Conservation (phyloP, 208 protist species). For the Sergeia podlipaevii region DNA sequence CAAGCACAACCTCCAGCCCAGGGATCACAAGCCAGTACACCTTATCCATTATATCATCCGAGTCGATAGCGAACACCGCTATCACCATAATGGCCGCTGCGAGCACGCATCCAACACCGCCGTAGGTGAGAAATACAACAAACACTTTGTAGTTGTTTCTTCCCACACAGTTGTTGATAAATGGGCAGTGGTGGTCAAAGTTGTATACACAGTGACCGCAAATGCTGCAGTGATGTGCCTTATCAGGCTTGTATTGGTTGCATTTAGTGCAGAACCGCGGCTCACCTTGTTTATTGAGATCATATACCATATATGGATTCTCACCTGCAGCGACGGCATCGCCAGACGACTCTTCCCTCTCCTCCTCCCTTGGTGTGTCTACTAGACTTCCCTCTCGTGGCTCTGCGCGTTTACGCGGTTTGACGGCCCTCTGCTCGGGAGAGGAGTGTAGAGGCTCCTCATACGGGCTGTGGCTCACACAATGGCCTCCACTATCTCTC, state of each 20-base stretch:
- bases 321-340: not conserved
- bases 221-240: constrained; percentile 79
- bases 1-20: constrained; percentile 21
- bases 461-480: too few relatives aligned
- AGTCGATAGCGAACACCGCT: constrained; percentile 35
- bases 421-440: too few relatives aligned
- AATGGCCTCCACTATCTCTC: too few relatives aligned
- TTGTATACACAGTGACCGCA: constrained; percentile 72
- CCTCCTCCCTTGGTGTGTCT: too few relatives aligned
- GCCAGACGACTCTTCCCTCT: not conserved
- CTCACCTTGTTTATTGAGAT: constrained; percentile 22
- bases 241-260: constrained; percentile 68
- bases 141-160: constrained; percentile 88
- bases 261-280: constrained; percentile 70
- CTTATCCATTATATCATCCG: constrained; percentile 1
- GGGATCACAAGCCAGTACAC: constrained; percentile 27
- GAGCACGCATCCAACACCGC: constrained; percentile 17
- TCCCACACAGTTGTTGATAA: constrained; percentile 90
- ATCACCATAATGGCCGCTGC: constrained; percentile 26
- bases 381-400: too few relatives aligned
- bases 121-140: constrained; percentile 68
- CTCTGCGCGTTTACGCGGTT: too few relatives aligned
- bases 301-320: constrained; percentile 39
- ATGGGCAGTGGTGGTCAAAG: constrained; percentile 93
- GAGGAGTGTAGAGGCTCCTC: too few relatives aligned